phyloP scores from a whole-genome alignment of 163 green algal genomes.

The Volvox carteri region DNA sequence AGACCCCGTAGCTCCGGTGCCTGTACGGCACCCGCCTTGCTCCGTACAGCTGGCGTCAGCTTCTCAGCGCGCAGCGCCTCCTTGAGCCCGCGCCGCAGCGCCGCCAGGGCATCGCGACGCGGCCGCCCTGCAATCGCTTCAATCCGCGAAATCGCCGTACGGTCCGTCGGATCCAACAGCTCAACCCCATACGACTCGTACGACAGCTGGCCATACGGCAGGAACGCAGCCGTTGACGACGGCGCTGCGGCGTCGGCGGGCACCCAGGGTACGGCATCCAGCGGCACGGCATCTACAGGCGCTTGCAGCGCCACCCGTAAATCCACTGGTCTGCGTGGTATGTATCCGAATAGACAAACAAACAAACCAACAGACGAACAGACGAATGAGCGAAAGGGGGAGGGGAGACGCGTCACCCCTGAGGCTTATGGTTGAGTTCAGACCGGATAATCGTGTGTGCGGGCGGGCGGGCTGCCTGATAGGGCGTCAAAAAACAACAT shows the following conservation, averaged over 20 bases:
- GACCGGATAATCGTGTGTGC: no score
- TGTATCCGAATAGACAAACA: no score
- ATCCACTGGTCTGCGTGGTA: slow-evolving; percentile 59
- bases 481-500: no score
- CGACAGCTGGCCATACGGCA: slow-evolving; percentile 24
- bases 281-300: slow-evolving; percentile 1
- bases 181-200: slow-evolving; percentile 43
- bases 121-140: slow-evolving; percentile 69
- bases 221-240: not conserved
- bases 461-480: no score
- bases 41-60: slow-evolving; percentile 59
- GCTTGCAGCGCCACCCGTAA: slow-evolving; percentile 55
- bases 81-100: slow-evolving; percentile 40
- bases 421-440: no score
- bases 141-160: slow-evolving; percentile 62
- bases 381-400: no score
- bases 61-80: slow-evolving; percentile 75
- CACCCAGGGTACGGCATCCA: not conserved
- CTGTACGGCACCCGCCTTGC: slow-evolving; percentile 65
- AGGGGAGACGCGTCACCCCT: no score
- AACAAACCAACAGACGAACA: no score
- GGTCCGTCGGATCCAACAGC: slow-evolving; percentile 66
- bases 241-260: not conserved
- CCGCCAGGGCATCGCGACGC: slow-evolving; percentile 68
- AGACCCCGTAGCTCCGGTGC: slow-evolving; percentile 72